Evolutionary conservation across 2,329 filamentous ascomycete genomes (phyloP), one percentile per base, ranked within the genome.

Genomic region (Passalora sequoiae): DNA sequence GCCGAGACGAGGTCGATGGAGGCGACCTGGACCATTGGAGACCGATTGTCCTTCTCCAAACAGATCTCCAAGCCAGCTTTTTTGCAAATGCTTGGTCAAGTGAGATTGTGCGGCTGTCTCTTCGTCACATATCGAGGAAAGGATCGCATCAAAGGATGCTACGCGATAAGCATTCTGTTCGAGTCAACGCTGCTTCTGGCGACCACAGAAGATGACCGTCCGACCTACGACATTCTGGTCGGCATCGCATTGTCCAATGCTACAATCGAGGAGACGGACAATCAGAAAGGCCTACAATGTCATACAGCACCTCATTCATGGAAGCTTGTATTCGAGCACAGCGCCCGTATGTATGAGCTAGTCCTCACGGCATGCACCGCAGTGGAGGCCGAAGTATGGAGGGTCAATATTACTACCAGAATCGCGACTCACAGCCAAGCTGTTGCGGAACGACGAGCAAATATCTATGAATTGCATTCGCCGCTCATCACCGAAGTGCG

Each of bases 131-230:
- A 89, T 73, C 84, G 92, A 59, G 81, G 79, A 1, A 74, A 74
- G 33, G 75, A 80, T 7, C 73, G 76, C 8, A 76, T 87, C 13
- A 75, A 79, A 32, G 91, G 89, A 4, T 77, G 82, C 52, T 96
- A 95, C 65, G 82, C 94, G 76, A 79, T 91, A 28, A 89, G 84
- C 53, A 74, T 89, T 12, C 71, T 96, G n/a, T 96, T 94, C 64
- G 80, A 81, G 38, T 79, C 86, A 38, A 84, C 86, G 50, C 66
- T 97, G 1, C 77, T 94, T 41, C 74, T 97, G 29, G 88, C 88
- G 6, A 78, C 76, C 7, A 75, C 79, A 10, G 73, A 77, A 32
- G 82, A 78, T 47, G 71, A 74, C n/a, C 78, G 81, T 35, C 76
- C 78, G 16, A 74, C 77, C 27, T 91, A 94, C 61, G 79, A 77